Evolutionary conservation across 1,139 yeast species (phyloP), one percentile per base, ranked within the genome.

Genomic region (Magnusiomyces fungicola): DNA sequence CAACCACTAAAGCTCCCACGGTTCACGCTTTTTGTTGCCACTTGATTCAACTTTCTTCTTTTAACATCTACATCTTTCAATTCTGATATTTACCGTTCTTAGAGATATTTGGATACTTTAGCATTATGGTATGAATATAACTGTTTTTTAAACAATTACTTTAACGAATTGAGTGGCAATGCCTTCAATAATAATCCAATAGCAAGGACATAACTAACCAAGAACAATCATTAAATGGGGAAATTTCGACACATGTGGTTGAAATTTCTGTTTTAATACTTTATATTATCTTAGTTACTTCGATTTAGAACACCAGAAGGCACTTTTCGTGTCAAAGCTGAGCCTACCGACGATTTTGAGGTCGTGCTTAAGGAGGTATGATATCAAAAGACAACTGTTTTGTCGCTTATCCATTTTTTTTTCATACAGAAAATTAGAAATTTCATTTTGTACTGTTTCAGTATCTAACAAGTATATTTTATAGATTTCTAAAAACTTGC

Each of bases 231-330:
- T n/a, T n/a, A n/a, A n/a, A n/a, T n/a, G n/a, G n/a, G n/a, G 24
- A 18, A 24, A 14, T 39, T 39, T 40, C 29, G 24, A 25, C 19
- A 19, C 22, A 18, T 6, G 24, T 24, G 32, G 14, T 27, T 42
- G 19, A 30, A 27, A 42, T 30, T 18, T 16, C 9, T 32, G 18
- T 32, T n/a, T 21, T 32, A 32, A 24, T 14, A 32, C 12, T 19
- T 23, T 14, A n/a, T 21, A 16, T 41, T 25, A 23, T 22, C 25
- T 14, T 45, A 61, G 85, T 75, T 81, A 53, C 62, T 92, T 51
- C 75, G 98, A 63, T 87, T 92, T 66, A 76, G 96, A 62, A 74
- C 92, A 36, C 85, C 79, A 58, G 85, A 85, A 59, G 97, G 97
- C 14, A 83, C 81, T 77, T 79, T 78, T 63, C 76, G 97, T 52